Percentiles rank a stretch among this genome's conserved stretches.
phyloP scores from a whole-genome alignment of 306 rosid species.

The Prinsepia uniflora region DNA sequence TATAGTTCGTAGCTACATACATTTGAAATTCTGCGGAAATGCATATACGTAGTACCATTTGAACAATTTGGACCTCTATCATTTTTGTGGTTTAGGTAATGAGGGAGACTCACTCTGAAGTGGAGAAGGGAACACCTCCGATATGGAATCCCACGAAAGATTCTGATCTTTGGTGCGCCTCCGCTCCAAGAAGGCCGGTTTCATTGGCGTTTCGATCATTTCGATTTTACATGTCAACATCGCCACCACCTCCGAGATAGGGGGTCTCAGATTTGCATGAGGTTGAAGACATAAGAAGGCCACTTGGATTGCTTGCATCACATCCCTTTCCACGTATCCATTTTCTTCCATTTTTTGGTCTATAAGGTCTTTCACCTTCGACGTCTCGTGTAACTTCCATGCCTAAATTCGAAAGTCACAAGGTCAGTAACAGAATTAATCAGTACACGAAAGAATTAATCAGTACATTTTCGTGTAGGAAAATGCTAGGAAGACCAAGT shows the following conservation, averaged over 20 bases:
- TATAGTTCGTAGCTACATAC: neutral
- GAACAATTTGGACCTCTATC: neutral
- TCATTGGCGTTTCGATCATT: conserved; percentile 48
- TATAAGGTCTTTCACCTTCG: conserved; percentile 45
- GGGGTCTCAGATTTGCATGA: conserved; percentile 64
- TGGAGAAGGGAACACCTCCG: conserved; percentile 45
- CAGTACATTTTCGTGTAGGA: no score
- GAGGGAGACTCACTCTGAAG: conserved; percentile 36
- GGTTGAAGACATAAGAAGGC: conserved; percentile 76
- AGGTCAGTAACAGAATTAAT: neutral
- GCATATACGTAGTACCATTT: neutral
- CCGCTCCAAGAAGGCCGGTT: conserved; percentile 53
- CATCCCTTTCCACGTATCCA: conserved; percentile 54
- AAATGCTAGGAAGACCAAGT: no score
- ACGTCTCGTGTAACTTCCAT: conserved; percentile 65
- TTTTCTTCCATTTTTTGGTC: conserved; percentile 56
- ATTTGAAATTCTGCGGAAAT: neutral
- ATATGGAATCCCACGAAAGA: conserved; percentile 51
- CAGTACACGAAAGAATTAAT: no score
- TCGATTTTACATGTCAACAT: conserved; percentile 57
- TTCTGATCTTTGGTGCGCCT: conserved; percentile 40
- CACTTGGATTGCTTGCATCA: conserved; percentile 61
- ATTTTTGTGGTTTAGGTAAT: conserved; percentile 20
- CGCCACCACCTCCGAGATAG: conserved; percentile 81
- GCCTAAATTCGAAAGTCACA: conserved; percentile 38